Percentiles rank a stretch among this genome's conserved stretches.
These are phyloP conservation scores for Hymenotorrendiella dingleyae DNA, from an alignment of 2,329 filamentous ascomycete species.

Conservation along the genomic window DNA sequence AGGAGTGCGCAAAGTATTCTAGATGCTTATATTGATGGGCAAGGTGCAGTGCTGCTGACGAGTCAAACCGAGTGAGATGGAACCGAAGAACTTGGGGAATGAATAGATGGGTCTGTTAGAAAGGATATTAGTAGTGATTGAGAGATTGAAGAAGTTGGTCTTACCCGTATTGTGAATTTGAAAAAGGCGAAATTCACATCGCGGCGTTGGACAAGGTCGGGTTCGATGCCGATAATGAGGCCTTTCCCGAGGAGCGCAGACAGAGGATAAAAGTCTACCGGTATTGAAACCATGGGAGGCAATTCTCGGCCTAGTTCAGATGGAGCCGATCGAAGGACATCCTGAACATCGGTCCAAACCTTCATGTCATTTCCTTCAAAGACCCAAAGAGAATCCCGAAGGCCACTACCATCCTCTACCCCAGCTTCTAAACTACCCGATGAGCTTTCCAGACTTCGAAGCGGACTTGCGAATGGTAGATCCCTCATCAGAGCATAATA, in stretches of 20 bases:
- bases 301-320: slow-evolving; percentile 62
- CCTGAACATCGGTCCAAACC: slow-evolving; percentile 83
- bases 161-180: slow-evolving; percentile 78
- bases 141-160: slow-evolving; percentile 29
- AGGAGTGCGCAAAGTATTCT: slow-evolving; percentile 85
- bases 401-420: slow-evolving; percentile 26
- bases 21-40: slow-evolving; percentile 81
- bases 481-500: slow-evolving; percentile 93
- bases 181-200: slow-evolving; percentile 89
- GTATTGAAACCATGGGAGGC: slow-evolving; percentile 67
- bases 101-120: slow-evolving; percentile 78
- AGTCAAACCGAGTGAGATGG: slow-evolving; percentile 69
- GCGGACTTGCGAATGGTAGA: slow-evolving; percentile 44
- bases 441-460: slow-evolving; percentile 9
- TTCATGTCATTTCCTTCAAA: slow-evolving; percentile 85
- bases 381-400: slow-evolving; percentile 88
- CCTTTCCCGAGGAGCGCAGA: slow-evolving; percentile 85
- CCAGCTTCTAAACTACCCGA: slow-evolving; percentile 11
- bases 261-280: slow-evolving; percentile 92
- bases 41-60: slow-evolving; percentile 73
- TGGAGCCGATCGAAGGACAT: slow-evolving; percentile 68
- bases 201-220: slow-evolving; percentile 85
- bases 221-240: slow-evolving; percentile 83
- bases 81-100: slow-evolving; percentile 81
- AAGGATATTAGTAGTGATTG: slow-evolving; percentile 12